Conservation (phyloP, 495 filamentous ascomycete species). For the Aspergillus nanangensis region DNA sequence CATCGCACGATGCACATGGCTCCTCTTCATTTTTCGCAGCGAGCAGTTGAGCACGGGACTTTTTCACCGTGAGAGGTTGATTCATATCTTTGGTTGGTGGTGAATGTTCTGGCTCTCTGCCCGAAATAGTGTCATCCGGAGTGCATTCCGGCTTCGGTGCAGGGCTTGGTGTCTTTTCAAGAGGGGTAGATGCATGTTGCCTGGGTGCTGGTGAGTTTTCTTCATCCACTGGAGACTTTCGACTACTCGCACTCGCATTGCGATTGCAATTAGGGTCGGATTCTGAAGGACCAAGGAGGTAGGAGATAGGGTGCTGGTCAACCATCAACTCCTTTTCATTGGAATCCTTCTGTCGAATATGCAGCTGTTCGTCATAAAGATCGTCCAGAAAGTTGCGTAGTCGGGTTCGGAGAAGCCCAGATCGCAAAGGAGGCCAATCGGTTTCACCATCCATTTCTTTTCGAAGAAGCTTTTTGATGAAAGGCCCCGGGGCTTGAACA, state of each 20-base stretch:
- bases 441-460: constrained; percentile 38
- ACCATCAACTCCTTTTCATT: constrained; percentile 20
- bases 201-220: neutral
- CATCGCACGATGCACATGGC: too few species aligned
- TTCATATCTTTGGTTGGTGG: too few species aligned
- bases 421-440: constrained; percentile 53
- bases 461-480: constrained; percentile 52
- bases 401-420: constrained; percentile 45
- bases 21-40: too few species aligned
- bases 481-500: constrained; percentile 60
- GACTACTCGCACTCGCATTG: too few species aligned
- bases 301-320: constrained; percentile 28
- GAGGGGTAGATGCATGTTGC: neutral
- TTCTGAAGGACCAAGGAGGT: constrained; percentile 36
- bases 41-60: too few species aligned
- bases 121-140: neutral
- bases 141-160: neutral
- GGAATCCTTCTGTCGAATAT: constrained; percentile 12
- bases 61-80: too few species aligned
- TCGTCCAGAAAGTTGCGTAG: constrained; percentile 50
- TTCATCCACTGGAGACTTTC: too few species aligned
- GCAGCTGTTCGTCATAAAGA: constrained; percentile 44
- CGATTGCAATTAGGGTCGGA: too few species aligned
- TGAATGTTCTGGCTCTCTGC: too few species aligned
- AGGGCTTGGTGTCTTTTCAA: neutral